Evolutionary conservation across 768 basidiomycete genomes (phyloP).

Genomic region (Leccinum incarnatum): DNA sequence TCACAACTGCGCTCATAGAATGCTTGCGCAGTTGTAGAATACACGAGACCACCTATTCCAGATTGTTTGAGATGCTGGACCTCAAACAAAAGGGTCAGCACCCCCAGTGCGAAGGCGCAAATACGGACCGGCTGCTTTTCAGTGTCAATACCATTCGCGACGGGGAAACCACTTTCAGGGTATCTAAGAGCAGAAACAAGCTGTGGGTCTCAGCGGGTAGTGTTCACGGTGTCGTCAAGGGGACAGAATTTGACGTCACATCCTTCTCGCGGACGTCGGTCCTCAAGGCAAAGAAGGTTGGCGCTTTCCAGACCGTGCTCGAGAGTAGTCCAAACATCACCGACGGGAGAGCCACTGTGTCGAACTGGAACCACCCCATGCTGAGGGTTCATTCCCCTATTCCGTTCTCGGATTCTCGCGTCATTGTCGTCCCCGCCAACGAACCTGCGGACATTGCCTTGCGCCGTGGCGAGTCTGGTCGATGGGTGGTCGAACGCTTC

Average conservation of each 20-base stretch:
- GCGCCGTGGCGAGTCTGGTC: background rate
- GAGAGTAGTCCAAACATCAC: slow-evolving; percentile 8
- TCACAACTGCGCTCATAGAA: slow-evolving; percentile 19
- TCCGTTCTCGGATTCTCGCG: background rate
- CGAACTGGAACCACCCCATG: slow-evolving; percentile 8
- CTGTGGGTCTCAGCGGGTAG: slow-evolving; percentile 18
- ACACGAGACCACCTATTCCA: slow-evolving; percentile 16
- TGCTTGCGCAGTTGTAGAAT: slow-evolving; percentile 5
- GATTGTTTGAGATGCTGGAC: slow-evolving; percentile 11
- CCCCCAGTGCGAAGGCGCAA: slow-evolving; percentile 20
- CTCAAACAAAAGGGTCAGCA: slow-evolving; percentile 8
- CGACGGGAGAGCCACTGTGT: slow-evolving; percentile 10
- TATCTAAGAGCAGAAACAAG: slow-evolving; percentile 1
- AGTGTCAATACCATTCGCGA: slow-evolving; percentile 16
- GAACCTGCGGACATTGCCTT: slow-evolving; percentile 13
- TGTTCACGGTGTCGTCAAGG: slow-evolving; percentile 15
- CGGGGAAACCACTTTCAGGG: slow-evolving; percentile 16
- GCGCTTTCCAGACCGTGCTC: slow-evolving; percentile 13
- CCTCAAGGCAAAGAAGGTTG: slow-evolving; percentile 15
- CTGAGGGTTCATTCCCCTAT: slow-evolving; percentile 9
- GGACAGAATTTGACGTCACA: slow-evolving; percentile 12
- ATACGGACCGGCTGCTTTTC: slow-evolving; percentile 17
- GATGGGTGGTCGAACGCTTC: slow-evolving; percentile 18
- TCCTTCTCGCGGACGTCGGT: background rate
- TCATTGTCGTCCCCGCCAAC: slow-evolving; percentile 4